These are phyloP conservation scores for Stevia rebaudiana DNA, from an alignment of 140 eudicot species.

Conservation along the genomic window DNA sequence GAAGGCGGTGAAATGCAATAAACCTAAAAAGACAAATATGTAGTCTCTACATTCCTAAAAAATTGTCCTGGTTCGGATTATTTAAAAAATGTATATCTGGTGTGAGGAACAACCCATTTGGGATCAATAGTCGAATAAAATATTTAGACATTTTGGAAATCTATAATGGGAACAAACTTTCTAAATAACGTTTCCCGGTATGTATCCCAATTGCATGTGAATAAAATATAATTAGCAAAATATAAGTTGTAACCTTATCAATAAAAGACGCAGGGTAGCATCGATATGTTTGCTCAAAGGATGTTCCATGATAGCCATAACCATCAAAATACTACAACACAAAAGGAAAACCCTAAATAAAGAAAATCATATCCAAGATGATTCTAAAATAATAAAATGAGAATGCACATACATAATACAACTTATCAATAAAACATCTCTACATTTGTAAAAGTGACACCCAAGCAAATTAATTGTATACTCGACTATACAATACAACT, in stretches of 20 bases:
- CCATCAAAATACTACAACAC: constrained; percentile 66
- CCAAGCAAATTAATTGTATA: no score
- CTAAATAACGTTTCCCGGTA: neutral
- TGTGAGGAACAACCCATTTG: neutral
- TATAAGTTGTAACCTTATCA: constrained; percentile 64
- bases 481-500: no score
- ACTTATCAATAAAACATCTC: neutral
- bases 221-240: neutral
- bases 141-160: neutral
- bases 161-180: neutral
- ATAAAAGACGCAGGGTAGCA: constrained; percentile 93
- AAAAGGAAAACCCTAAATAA: constrained; percentile 3
- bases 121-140: neutral
- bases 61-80: neutral
- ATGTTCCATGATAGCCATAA: constrained; percentile 73
- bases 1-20: neutral
- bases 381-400: neutral
- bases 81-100: neutral
- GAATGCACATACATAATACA: neutral
- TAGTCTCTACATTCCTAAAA: constrained; percentile 4
- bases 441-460: neutral
- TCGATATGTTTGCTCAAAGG: constrained; percentile 88
- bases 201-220: constrained; percentile 8
- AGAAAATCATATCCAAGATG: neutral
- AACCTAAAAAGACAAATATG: neutral